Evolutionary conservation across 2,329 filamentous ascomycete genomes (phyloP), one percentile per base, ranked within the genome.

Genomic region (Hyphodiscus sp.): DNA sequence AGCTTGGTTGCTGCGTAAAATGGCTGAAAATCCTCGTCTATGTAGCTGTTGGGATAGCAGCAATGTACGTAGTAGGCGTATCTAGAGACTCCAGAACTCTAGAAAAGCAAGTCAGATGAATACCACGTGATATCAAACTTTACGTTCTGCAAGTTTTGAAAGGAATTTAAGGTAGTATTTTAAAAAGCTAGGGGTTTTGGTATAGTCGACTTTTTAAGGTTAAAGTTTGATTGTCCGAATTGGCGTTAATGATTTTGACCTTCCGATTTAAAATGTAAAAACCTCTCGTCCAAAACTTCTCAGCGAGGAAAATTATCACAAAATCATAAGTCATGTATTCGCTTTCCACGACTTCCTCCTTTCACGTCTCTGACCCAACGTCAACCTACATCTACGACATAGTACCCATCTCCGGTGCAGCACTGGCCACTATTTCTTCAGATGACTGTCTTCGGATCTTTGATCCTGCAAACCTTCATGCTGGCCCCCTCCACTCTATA

Each of bases 391-490:
- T 77, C 50, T 77, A 76, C 61, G 67, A 72, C 20, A 66, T 77
- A 51, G 65, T 68, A 8, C 60, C 65, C 10, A 47, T 65, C 13
- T 52, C 60, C 10, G 58, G 48, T 26, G 63, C 64, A 16, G 63
- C 64, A 16, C 49, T 69, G 11, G 67, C 63, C 47, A 52, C 81
- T 16, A 86, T 87, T 53, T 80, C 83, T 2, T 89, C 87, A 0
- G 85, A 90, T 70, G 82, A 89, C 69, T 77, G 75, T n/a, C 73
- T 91, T 19, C 78, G 81, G 26, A 70, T 89, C 18, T 78, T 91
- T 59, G 78, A 87, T 65, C 78, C 84, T 0, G 59, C 72, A 1
- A 76, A 74, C 20, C 72, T 91, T 20, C 74, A 74, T 51, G 66
- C 73, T 2, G 75, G 79, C 0, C 76, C 79, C 2, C 60, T 77